These are phyloP conservation scores for Knoxia roxburghii DNA, from an alignment of 257 asterid genomes.

Conservation along the genomic window DNA sequence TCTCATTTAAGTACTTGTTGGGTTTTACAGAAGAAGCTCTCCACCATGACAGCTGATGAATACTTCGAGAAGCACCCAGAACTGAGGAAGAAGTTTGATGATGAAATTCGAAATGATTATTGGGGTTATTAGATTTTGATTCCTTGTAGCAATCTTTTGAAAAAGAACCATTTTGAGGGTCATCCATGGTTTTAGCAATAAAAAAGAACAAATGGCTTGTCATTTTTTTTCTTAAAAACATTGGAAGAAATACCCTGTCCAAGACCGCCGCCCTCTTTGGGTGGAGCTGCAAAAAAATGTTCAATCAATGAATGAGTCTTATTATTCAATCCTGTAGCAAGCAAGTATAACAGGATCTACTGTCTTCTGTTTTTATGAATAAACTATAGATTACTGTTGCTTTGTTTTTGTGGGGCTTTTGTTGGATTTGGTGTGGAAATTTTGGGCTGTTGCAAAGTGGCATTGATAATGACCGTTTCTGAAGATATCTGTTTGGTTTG, in stretches of 20 bases:
- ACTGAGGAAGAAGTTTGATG: constrained; percentile 62
- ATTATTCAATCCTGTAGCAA: constrained; percentile 3
- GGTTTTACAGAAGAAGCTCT: constrained; percentile 60
- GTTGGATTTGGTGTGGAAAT: no score
- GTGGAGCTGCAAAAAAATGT: constrained; percentile 9
- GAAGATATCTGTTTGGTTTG: no score
- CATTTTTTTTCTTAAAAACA: constrained; percentile 23
- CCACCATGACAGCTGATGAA: constrained; percentile 97
- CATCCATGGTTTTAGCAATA: constrained; percentile 44
- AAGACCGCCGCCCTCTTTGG: constrained; percentile 11
- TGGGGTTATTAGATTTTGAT: constrained; percentile 35
- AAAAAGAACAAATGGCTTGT: constrained; percentile 23
- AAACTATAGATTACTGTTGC: no score
- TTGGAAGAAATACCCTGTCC: constrained; percentile 18
- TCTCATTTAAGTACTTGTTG: constrained; percentile 11
- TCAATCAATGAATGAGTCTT: not conserved
- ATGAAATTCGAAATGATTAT: constrained; percentile 41
- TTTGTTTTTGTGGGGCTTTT: no score
- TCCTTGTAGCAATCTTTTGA: constrained; percentile 4
- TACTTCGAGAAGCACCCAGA: constrained; percentile 93
- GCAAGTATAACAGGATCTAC: no score
- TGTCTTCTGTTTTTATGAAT: no score
- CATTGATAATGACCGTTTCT: no score
- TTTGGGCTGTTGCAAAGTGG: no score
- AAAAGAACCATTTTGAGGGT: constrained; percentile 29